These are phyloP conservation scores for Caloboletus inedulis DNA, from an alignment of 1,284 basidiomycete species.

Conservation along the genomic window DNA sequence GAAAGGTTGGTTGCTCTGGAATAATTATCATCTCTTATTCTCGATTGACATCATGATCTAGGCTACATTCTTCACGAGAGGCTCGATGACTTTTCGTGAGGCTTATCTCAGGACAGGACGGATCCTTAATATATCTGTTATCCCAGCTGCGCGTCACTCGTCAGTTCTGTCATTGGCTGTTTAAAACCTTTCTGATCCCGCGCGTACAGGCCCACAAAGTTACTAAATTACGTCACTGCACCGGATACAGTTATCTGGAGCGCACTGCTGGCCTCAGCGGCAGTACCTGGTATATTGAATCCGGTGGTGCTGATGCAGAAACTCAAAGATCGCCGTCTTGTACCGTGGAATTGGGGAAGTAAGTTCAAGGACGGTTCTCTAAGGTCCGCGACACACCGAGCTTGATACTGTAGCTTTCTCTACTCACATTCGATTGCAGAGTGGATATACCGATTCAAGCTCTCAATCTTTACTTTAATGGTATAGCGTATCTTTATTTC, in stretches of 20 bases:
- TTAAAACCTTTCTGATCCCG: slow-evolving; percentile 6
- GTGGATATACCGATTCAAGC: slow-evolving; percentile 95
- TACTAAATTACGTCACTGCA: slow-evolving; percentile 94
- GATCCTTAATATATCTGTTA: slow-evolving; percentile 93
- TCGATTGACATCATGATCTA: slow-evolving; percentile 11
- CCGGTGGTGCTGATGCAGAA: slow-evolving; percentile 95
- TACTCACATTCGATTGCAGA: slow-evolving; percentile 32
- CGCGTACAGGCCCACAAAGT: slow-evolving; percentile 76
- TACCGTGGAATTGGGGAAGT: slow-evolving; percentile 94
- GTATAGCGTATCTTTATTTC: slow-evolving; percentile 32
- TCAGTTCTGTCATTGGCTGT: slow-evolving; percentile 37
- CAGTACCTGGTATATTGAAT: slow-evolving; percentile 83
- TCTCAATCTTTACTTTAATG: slow-evolving; percentile 92
- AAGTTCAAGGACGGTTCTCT: slow-evolving; percentile 91
- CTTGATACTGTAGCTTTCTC: neutral
- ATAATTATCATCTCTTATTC: neutral
- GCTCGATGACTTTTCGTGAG: slow-evolving; percentile 94
- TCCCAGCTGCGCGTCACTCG: slow-evolving; percentile 93
- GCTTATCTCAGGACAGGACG: slow-evolving; percentile 92
- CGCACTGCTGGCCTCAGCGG: slow-evolving; percentile 76
- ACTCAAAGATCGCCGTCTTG: slow-evolving; percentile 73
- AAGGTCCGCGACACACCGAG: slow-evolving; percentile 43
- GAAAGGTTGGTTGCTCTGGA: slow-evolving; percentile 56
- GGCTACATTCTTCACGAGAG: slow-evolving; percentile 86
- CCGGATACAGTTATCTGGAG: slow-evolving; percentile 85